Percentiles rank a stretch among this genome's conserved stretches.
Evolutionary conservation across 2,329 filamentous ascomycete species (phyloP).

Genomic region (Neonectria hederae): DNA sequence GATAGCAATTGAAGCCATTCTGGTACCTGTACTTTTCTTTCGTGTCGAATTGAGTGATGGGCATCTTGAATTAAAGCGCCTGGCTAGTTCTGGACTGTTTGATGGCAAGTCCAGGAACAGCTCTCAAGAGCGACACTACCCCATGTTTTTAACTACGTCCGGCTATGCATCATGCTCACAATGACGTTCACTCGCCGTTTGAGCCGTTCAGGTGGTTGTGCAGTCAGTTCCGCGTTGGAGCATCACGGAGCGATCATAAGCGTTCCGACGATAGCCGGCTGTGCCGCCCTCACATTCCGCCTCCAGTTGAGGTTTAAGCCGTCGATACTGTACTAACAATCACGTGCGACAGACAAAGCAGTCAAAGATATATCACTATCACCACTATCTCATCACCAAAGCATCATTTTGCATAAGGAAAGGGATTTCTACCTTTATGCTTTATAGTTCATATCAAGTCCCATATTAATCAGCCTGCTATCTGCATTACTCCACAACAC

Average conservation of each 20-base stretch:
- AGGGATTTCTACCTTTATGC: not conserved
- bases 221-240: conserved; percentile 41
- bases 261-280: conserved; percentile 45
- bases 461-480: too few species aligned
- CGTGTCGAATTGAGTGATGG: conserved; percentile 58
- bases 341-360: not conserved
- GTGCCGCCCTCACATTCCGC: conserved; percentile 37
- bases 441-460: too few species aligned
- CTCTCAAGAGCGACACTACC: conserved; percentile 19
- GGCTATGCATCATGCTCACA: conserved; percentile 28
- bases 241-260: conserved; percentile 19
- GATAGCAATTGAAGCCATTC: conserved; percentile 79
- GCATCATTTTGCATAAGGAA: not conserved
- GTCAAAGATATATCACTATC: conserved; percentile 5
- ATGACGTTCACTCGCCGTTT: conserved; percentile 37
- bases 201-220: conserved; percentile 29
- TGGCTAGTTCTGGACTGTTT: conserved; percentile 9
- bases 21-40: conserved; percentile 76
- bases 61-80: conserved; percentile 51
- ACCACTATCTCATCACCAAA: not conserved
- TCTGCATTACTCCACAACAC: too few species aligned
- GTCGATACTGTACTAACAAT: conserved; percentile 18
- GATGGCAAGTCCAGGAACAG: conserved; percentile 13
- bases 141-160: conserved; percentile 35
- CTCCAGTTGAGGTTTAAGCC: conserved; percentile 12